A percentile compares a stretch with the other conserved stretches of the same genome.
Conservation (phyloP, 257 asterid genomes). For the Solanum rostratum region DNA sequence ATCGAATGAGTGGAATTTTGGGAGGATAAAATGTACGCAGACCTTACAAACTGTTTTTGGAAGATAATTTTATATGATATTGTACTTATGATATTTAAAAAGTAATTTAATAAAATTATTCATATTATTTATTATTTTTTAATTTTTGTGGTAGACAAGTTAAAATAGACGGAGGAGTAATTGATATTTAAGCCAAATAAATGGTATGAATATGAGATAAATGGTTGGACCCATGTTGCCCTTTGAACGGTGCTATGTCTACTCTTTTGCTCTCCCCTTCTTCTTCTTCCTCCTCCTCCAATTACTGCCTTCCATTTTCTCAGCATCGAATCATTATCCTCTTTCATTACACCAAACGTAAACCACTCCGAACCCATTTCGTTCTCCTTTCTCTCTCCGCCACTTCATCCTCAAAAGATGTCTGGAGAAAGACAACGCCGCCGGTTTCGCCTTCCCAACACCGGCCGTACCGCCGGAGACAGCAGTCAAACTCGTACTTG, state of each 20-base stretch:
- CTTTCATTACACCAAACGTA: conserved; percentile 5
- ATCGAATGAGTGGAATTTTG: no score
- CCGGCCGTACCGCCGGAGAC: conserved; percentile 22
- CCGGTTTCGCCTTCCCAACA: background rate
- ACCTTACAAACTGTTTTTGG: no score
- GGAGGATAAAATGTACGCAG: accelerated
- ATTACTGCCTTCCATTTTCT: conserved; percentile 7
- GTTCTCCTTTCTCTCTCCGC: conserved; percentile 26
- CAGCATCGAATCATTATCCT: conserved; percentile 10
- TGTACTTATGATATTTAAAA: no score
- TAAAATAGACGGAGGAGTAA: no score
- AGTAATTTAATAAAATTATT: no score
- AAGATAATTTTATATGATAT: no score
- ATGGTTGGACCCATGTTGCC: background rate
- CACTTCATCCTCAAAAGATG: conserved; percentile 17
- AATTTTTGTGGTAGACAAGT: no score
- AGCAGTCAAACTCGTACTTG: conserved; percentile 7
- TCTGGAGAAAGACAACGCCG: conserved; percentile 34
- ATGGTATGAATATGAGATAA: background rate
- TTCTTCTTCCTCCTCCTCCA: background rate
- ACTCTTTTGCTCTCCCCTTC: background rate
- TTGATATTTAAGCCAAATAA: background rate
- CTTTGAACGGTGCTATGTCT: background rate
- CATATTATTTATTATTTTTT: no score
- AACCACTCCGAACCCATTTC: conserved; percentile 11